A percentile compares a stretch with the other conserved stretches of the same genome.
Conservation (phyloP, 768 basidiomycete species). For the Russula sp. region DNA sequence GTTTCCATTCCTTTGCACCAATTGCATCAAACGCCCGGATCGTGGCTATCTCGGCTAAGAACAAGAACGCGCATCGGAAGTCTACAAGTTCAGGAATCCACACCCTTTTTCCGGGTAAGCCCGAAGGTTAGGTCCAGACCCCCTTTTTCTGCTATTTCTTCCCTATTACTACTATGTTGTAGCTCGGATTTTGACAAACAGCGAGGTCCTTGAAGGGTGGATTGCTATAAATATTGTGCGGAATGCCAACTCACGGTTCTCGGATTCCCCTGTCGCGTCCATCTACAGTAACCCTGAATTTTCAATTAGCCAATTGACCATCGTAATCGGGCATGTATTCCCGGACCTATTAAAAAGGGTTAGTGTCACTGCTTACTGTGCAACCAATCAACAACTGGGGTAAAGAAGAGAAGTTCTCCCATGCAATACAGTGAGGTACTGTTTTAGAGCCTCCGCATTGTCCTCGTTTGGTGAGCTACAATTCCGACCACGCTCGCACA, state of each 20-base stretch:
- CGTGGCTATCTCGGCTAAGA: neutral
- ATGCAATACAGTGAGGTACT: neutral
- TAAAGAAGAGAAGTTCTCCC: neutral
- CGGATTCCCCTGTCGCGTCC: neutral
- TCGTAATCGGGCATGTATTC: neutral
- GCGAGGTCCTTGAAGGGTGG: too few species aligned
- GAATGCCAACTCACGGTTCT: neutral
- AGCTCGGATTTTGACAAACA: too few species aligned
- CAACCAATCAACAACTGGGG: neutral
- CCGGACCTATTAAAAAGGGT: neutral
- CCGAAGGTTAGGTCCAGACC: neutral
- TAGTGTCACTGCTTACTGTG: neutral
- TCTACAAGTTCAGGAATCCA: neutral
- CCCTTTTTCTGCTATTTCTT: neutral
- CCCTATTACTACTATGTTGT: neutral
- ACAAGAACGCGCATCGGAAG: neutral
- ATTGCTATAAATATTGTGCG: too few species aligned
- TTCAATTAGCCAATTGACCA: neutral
- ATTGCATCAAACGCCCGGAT: neutral
- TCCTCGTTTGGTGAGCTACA: neutral
- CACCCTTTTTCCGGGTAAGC: neutral
- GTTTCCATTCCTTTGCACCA: neutral
- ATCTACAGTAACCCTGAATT: too few species aligned
- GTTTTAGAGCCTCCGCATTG: neutral
- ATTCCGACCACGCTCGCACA: neutral